Conservation (phyloP, 352 stramenopile genomes). For the Pythium rhizo-oryzae region DNA sequence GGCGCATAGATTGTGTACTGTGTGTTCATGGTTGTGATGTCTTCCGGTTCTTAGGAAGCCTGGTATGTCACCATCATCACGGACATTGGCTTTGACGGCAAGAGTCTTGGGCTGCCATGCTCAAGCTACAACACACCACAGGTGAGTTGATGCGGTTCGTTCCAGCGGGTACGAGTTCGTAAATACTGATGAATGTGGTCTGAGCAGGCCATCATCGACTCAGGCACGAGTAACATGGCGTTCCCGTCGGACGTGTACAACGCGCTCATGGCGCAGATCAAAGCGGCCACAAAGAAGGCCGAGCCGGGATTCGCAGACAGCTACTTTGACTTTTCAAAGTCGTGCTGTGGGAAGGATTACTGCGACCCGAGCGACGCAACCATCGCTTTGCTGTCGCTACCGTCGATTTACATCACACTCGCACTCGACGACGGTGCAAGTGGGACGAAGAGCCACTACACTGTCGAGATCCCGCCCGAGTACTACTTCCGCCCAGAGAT, state of each 20-base stretch:
- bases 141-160: slow-evolving; percentile 11
- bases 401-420: slow-evolving; percentile 80
- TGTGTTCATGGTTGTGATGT: neutral
- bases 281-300: slow-evolving; percentile 49
- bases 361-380: slow-evolving; percentile 63
- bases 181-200: neutral
- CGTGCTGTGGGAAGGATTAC: slow-evolving; percentile 70
- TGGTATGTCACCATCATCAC: slow-evolving; percentile 84
- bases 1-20: neutral
- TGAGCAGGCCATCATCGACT: slow-evolving; percentile 74
- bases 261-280: slow-evolving; percentile 69
- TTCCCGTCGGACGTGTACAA: slow-evolving; percentile 81
- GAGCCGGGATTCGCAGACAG: slow-evolving; percentile 65
- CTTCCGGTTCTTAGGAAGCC: slow-evolving; percentile 44
- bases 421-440: slow-evolving; percentile 55
- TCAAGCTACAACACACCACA: slow-evolving; percentile 71
- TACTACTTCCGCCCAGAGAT: slow-evolving; percentile 86
- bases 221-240: slow-evolving; percentile 80
- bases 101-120: slow-evolving; percentile 63
- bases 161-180: too few species aligned
- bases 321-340: slow-evolving; percentile 73
- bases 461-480: slow-evolving; percentile 76
- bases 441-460: slow-evolving; percentile 65
- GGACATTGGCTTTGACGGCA: slow-evolving; percentile 66
- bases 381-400: slow-evolving; percentile 58